These are phyloP conservation scores for Phyllosticta citriasiana DNA, from an alignment of 2,329 filamentous ascomycete genomes.

Conservation along the genomic window DNA sequence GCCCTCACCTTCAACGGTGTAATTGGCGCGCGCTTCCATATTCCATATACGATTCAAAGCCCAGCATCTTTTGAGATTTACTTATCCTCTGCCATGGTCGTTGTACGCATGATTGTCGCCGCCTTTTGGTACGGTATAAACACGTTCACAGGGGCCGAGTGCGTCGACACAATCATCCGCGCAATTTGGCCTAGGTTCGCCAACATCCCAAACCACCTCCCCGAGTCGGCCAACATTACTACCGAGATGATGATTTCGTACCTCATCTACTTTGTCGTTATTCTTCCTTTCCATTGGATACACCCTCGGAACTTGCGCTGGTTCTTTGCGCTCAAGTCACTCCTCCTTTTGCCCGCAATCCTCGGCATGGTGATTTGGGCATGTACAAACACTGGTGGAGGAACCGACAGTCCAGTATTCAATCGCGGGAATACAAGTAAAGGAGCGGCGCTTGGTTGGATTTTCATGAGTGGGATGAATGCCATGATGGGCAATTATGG, in stretches of 20 bases:
- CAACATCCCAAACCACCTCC: constrained; percentile 12
- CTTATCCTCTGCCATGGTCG: constrained; percentile 12
- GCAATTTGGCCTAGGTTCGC: constrained; percentile 16
- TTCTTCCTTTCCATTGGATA: constrained; percentile 16
- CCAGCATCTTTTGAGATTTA: not conserved
- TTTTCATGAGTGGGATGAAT: constrained; percentile 22
- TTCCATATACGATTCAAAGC: constrained; percentile 2
- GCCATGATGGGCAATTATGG: constrained; percentile 22
- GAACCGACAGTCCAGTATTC: constrained; percentile 15
- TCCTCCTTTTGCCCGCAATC: constrained; percentile 15
- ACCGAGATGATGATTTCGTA: constrained; percentile 13
- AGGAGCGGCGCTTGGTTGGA: constrained; percentile 18
- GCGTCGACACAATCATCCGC: constrained; percentile 18
- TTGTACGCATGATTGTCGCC: constrained; percentile 24
- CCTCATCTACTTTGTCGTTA: constrained; percentile 15
- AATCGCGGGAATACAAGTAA: constrained; percentile 15
- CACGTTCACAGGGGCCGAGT: constrained; percentile 21
- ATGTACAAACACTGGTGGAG: constrained; percentile 11
- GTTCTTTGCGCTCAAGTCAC: constrained; percentile 16
- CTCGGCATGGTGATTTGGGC: constrained; percentile 13
- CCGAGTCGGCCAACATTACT: constrained; percentile 15
- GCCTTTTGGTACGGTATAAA: constrained; percentile 27
- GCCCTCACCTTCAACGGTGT: constrained; percentile 2
- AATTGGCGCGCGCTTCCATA: not conserved
- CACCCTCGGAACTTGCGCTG: constrained; percentile 14